A percentile compares a stretch with the other conserved stretches of the same genome.
phyloP scores from a whole-genome alignment of 345 rosid genomes.

The Rhizophora apiculata region DNA sequence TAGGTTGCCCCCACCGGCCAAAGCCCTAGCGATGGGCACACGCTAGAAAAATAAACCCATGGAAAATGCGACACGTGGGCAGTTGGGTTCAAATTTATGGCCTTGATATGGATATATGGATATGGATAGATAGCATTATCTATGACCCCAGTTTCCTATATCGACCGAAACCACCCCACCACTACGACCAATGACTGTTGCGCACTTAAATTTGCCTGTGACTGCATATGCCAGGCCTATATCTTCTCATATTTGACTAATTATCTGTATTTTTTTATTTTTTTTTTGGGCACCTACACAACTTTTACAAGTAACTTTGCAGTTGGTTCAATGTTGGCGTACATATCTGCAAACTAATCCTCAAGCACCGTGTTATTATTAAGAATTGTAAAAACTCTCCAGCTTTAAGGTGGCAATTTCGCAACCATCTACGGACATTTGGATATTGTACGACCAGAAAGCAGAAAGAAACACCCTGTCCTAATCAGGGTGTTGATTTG shows the following conservation, averaged over 20 bases:
- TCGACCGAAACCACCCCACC: neutral
- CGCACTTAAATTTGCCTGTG: neutral
- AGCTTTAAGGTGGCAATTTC: no score
- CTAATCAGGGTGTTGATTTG: neutral
- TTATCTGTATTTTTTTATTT: no score
- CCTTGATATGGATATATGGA: neutral
- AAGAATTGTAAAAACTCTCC: no score
- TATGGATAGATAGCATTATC: neutral
- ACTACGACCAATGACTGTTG: neutral
- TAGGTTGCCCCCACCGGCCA: neutral
- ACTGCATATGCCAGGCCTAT: neutral
- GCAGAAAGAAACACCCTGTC: neutral
- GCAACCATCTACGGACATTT: no score
- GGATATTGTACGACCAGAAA: no score
- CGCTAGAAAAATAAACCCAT: neutral
- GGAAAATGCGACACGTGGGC: constrained; percentile 6
- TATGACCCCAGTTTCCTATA: neutral
- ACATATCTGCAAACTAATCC: no score
- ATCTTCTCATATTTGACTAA: no score
- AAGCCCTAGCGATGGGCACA: neutral
- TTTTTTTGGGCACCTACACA: no score
- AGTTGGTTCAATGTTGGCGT: no score
- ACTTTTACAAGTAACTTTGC: no score
- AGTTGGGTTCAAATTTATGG: neutral
- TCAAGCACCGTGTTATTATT: no score